Evolutionary conservation across 2,329 filamentous ascomycete species (phyloP).

Genomic region (Fusarium duplospermum): DNA sequence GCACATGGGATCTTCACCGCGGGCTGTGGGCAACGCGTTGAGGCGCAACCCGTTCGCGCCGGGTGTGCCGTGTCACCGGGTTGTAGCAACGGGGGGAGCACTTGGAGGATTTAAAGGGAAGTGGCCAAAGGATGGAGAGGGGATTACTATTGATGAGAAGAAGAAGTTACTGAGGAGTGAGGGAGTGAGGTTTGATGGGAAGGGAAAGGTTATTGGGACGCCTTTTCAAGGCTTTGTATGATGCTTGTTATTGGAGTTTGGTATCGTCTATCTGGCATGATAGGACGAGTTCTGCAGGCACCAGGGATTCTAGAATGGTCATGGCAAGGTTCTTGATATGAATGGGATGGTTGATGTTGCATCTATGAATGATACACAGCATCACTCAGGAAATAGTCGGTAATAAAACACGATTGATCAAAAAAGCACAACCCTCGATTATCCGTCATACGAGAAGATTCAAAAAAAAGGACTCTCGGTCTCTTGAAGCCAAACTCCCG

Average conservation of each 20-base stretch:
- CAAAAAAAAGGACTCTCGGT: not conserved
- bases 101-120: slow-evolving; percentile 79
- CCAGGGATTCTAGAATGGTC: not conserved
- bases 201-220: slow-evolving; percentile 70
- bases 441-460: not conserved
- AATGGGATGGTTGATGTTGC: not conserved
- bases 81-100: slow-evolving; percentile 78
- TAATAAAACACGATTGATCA: not conserved
- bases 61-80: slow-evolving; percentile 82
- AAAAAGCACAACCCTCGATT: not conserved
- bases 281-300: not conserved
- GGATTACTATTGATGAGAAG: slow-evolving; percentile 74
- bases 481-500: not conserved
- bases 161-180: slow-evolving; percentile 69
- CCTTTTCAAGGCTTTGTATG: slow-evolving; percentile 52
- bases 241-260: not conserved
- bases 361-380: not conserved
- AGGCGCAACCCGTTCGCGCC: slow-evolving; percentile 86
- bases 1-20: slow-evolving; percentile 75
- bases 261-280: not conserved
- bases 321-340: not conserved
- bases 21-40: slow-evolving; percentile 82
- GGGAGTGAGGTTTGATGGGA: slow-evolving; percentile 72
- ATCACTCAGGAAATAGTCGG: not conserved
- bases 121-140: slow-evolving; percentile 70